Evolutionary conservation across 345 rosid genomes (phyloP), one percentile per base, ranked within the genome.

Genomic region (Lumnitzera littorea): DNA sequence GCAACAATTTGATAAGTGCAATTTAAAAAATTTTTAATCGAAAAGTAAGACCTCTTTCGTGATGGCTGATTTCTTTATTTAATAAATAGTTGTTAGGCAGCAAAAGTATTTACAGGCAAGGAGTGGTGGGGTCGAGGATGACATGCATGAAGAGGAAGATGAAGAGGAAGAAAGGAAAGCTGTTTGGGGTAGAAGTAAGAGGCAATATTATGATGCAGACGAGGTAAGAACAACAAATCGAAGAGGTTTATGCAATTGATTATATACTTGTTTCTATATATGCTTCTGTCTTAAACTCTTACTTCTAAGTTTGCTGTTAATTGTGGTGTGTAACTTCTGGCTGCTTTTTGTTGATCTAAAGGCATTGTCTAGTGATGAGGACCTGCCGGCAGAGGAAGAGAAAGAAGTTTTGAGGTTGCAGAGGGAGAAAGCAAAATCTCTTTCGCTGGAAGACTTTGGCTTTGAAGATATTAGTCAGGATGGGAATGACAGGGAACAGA

Each of bases 301-400:
- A 46, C 43, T 27, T 29, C 46, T 13, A 14, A 12, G 20, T 55
- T 24, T 27, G 41, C 16, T 55, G 13, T 29, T 27, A 55, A 55
- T 20, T 25, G 29, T 25, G n/a, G 12, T 11, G 3, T 55, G 11
- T 13, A 3, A 25, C n/a, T 55, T 55, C 2, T 46, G 2, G 16
- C 61, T 27, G 15, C 62, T 55, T 31, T 67, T 55, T 63, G 53
- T 24, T 65, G 15, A 5, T 55, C 66, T 55, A 53, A 67, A 92
- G 96, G 25, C 74, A 69, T 74, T 67, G 49, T 92, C 96, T 53
- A 89, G 95, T 60, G 97, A 92, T 62, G 89, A 90, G 56, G 97
- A 89, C n/a, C 79, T 76, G 48, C 76, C 74, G 50, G 79, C 55
- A 55, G 75, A 70, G 24, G 99, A 92, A 67, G 99, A 92, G 74